These are phyloP conservation scores for Pichia sp. DNA, from an alignment of 1,139 yeast genomes.

Conservation along the genomic window DNA sequence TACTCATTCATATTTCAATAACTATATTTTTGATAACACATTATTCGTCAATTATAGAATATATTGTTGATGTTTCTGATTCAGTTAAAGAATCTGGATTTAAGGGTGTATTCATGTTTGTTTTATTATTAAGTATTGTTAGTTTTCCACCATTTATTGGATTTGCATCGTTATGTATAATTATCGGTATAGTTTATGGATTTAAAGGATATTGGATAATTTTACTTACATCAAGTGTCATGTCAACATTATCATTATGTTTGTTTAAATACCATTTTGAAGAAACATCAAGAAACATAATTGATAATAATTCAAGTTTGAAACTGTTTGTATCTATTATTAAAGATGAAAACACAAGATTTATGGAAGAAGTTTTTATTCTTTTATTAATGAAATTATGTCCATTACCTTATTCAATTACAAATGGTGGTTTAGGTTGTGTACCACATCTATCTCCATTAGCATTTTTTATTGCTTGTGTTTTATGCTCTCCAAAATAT, in stretches of 20 bases:
- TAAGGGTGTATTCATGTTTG: slow-evolving; percentile 51
- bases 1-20: neutral
- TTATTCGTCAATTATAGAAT: slow-evolving; percentile 11
- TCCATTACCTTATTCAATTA: slow-evolving; percentile 87
- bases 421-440: slow-evolving; percentile 88
- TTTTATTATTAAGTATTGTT: slow-evolving; percentile 41
- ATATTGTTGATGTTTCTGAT: slow-evolving; percentile 16
- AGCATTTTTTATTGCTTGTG: slow-evolving; percentile 65
- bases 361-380: slow-evolving; percentile 46
- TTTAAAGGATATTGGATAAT: slow-evolving; percentile 73
- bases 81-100: slow-evolving; percentile 22
- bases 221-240: slow-evolving; percentile 61
- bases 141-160: slow-evolving; percentile 90
- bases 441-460: slow-evolving; percentile 62
- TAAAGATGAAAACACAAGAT: slow-evolving; percentile 48
- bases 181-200: slow-evolving; percentile 83
- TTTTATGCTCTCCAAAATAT: slow-evolving; percentile 75
- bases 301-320: slow-evolving; percentile 55
- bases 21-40: slow-evolving; percentile 3
- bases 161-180: slow-evolving; percentile 59
- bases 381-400: slow-evolving; percentile 72
- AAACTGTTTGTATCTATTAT: slow-evolving; percentile 72
- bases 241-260: slow-evolving; percentile 68
- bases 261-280: slow-evolving; percentile 57
- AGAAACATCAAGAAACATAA: slow-evolving; percentile 44